A percentile compares a stretch with the other conserved stretches of the same genome.
phyloP scores from a whole-genome alignment of 352 stramenopile species.

The Globisporangium acanthophoron region DNA sequence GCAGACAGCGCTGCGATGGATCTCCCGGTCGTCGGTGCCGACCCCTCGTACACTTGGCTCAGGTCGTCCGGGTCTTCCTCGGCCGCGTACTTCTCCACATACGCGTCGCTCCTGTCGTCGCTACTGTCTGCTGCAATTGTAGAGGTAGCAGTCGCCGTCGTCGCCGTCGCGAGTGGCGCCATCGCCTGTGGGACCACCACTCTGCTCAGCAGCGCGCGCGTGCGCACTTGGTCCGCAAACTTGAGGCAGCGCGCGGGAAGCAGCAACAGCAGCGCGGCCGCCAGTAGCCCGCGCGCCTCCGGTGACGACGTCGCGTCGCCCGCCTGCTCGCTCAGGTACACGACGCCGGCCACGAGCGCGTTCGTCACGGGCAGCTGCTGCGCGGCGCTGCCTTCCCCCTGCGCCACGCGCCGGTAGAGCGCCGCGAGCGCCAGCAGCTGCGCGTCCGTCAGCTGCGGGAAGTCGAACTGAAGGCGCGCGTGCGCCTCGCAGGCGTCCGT shows the following conservation, averaged over 20 bases:
- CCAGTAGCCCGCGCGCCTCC: slow-evolving; percentile 38
- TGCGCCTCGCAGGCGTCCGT: slow-evolving; percentile 23
- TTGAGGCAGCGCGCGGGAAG: slow-evolving; percentile 28
- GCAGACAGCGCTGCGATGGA: not conserved
- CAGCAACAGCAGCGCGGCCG: slow-evolving; percentile 37
- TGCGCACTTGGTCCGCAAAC: slow-evolving; percentile 14
- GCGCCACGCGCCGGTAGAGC: slow-evolving; percentile 27
- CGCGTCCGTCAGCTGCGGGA: slow-evolving; percentile 28
- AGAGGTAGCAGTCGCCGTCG: not conserved
- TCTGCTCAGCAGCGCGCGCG: slow-evolving; percentile 20
- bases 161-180: not conserved
- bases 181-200: slow-evolving; percentile 1
- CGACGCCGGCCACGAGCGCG: slow-evolving; percentile 37
- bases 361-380: slow-evolving; percentile 24
- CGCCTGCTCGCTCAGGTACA: slow-evolving; percentile 33
- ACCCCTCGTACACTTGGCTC: slow-evolving; percentile 56
- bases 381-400: slow-evolving; percentile 4
- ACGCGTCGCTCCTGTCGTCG: slow-evolving; percentile 5
- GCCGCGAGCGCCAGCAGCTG: slow-evolving; percentile 37
- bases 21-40: no score
- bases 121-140: not conserved
- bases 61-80: slow-evolving; percentile 60
- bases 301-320: slow-evolving; percentile 11
- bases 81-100: slow-evolving; percentile 35
- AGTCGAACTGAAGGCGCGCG: slow-evolving; percentile 53